Base-by-base conservation (phyloP, 73 alveolate genomes). In the Durusdinium trenchii region DNA sequence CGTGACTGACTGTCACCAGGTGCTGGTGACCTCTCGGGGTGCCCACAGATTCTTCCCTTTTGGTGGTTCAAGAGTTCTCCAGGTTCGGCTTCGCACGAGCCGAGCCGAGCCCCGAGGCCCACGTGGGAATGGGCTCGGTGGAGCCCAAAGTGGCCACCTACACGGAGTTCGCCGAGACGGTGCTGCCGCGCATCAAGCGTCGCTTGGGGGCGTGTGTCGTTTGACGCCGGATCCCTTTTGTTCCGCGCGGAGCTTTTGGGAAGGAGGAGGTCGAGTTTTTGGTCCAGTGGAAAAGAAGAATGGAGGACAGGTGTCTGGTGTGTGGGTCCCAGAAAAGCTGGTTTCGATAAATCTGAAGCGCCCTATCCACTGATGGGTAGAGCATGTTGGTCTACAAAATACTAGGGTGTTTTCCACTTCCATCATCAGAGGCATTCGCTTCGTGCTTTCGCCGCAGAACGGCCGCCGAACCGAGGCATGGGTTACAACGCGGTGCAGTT, bases 401-500 rank as follows among this genome's bases (percentile, higher is more conserved):
- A n/a, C n/a, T n/a, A n/a, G n/a, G n/a, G n/a, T n/a, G n/a, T n/a
- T n/a, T n/a, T n/a, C n/a, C n/a, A n/a, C n/a, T n/a, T n/a, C n/a
- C n/a, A n/a, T n/a, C n/a, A n/a, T n/a, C n/a, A n/a, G n/a, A n/a
- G n/a, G n/a, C n/a, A n/a, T n/a, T n/a, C n/a, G n/a, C n/a, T n/a
- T n/a, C n/a, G n/a, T n/a, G n/a, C n/a, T n/a, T n/a, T n/a, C n/a
- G n/a, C 64, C 28, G 64, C 64, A 20, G 64, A 20, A 12, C 64
- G 64, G 28, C 7, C 78, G 14, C 40, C 16, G 43, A 10, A 16
- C 52, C 18, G 26, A 86, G 95, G 95, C 40, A 92, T 95, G 92
- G 99, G 99, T 69, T 99, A 99, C 94, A 99, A 90, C 43, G 99
- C 99, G 18, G 94, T 99, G n/a, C 99, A 99, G 99, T 67, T 99